Base-by-base conservation (phyloP, 495 filamentous ascomycete genomes). In the Penicillium ucsense region DNA sequence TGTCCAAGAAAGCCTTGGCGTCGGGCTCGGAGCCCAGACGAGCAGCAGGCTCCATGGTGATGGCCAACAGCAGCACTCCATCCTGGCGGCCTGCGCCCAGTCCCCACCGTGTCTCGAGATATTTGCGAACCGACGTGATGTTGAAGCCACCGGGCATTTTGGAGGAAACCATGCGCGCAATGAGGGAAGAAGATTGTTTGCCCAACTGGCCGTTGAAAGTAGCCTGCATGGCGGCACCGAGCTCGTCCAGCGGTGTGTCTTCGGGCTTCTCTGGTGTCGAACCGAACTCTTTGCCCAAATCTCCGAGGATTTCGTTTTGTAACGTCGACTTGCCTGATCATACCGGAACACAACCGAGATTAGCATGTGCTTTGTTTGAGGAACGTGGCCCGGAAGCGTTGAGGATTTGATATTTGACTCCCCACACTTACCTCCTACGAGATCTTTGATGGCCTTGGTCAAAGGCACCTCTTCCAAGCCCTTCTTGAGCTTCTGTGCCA, bases 71-170 rank as follows among this genome's bases (percentile, higher is more conserved):
- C 40, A 97, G 76, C 10, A 85, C 88, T 51, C 89, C 89, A 63
- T 97, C 94, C 62, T 99, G 92, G 54, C 94, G 77, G 27, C 94
- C 94, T 32, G 84, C 62, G 4, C 75, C 88, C 45, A 99, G 70
- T 33, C 92, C 94, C 89, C 89, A 99, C 62, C 88, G 76, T 5
- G 89, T 91, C 70, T 94, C 89, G 27, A 99, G 65, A 56, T 97
- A 92, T 71, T 99, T 97, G 41, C 91, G 78, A 8, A 92, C 88
- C 3, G 84, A 76, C 55, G 91, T 95, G 61, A 97, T 97, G 63
- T 97, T 99, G 77, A 97, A 99, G 41, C 92, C 92, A 60, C 90
- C 94, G 32, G 92, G 94, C 92, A 99, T 97, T 67, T 99, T 99
- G 4, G 92, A 95, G 4, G 94, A 96, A 30, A 99, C 90, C 61